These are phyloP conservation scores for Coniochaeta ligniaria DNA, from an alignment of 2,329 filamentous ascomycete species.

Conservation along the genomic window DNA sequence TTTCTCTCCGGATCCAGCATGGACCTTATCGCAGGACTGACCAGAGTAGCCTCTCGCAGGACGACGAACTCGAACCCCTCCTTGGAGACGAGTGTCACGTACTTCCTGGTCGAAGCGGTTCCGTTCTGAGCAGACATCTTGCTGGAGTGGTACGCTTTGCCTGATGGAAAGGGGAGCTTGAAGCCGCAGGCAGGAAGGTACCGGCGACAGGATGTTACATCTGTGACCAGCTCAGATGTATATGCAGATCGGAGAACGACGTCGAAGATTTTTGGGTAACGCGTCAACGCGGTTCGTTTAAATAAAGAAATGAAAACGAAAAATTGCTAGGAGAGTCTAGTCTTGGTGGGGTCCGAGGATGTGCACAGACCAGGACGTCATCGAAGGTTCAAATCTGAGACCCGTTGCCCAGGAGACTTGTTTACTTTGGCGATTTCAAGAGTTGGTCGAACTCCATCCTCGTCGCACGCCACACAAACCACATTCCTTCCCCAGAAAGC, in stretches of 20 bases:
- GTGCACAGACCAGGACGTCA: neutral
- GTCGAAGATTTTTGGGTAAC: neutral
- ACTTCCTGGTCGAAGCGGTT: constrained; percentile 34
- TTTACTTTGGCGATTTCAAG: constrained; percentile 14
- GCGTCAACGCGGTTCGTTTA: neutral
- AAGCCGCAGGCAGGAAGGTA: constrained; percentile 2
- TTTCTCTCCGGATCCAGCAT: constrained; percentile 65
- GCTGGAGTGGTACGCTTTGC: constrained; percentile 1
- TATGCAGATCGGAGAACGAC: neutral
- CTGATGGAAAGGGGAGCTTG: neutral
- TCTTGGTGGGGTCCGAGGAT: neutral
- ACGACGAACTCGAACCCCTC: constrained; percentile 75
- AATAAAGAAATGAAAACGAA: neutral
- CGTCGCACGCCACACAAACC: neutral
- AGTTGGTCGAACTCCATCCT: neutral
- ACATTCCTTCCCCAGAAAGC: neutral
- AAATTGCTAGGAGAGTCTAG: neutral
- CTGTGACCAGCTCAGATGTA: neutral
- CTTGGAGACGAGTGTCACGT: constrained; percentile 68
- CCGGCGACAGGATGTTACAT: neutral
- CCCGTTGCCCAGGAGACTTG: constrained; percentile 18
- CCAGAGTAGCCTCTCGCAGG: constrained; percentile 60
- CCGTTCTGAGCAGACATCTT: constrained; percentile 15
- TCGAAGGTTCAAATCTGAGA: constrained; percentile 1
- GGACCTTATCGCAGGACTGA: constrained; percentile 65